Conservation (phyloP, 345 rosid genomes). For the Citrus australasica region DNA sequence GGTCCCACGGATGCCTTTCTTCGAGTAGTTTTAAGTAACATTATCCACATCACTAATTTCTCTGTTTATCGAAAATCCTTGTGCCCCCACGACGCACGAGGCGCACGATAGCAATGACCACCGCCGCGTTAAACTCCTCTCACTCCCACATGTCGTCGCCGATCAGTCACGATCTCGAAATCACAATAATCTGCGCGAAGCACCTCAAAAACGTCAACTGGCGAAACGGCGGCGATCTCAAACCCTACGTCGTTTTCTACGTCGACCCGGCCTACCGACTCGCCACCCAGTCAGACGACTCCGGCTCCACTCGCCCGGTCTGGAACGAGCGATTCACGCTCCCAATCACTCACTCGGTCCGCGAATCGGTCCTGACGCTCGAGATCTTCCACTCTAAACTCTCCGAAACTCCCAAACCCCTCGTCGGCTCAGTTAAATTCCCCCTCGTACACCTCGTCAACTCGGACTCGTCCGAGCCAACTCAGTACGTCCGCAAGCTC, state of each 20-base stretch:
- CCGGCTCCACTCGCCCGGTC: constrained; percentile 38
- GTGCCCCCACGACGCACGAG: neutral
- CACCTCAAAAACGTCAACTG: constrained; percentile 67
- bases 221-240: constrained; percentile 57
- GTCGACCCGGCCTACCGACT: constrained; percentile 40
- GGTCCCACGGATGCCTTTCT: neutral
- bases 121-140: constrained; percentile 27
- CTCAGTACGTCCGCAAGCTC: constrained; percentile 23
- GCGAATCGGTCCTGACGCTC: constrained; percentile 46
- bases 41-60: neutral
- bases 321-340: constrained; percentile 59
- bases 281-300: constrained; percentile 50
- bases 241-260: constrained; percentile 53
- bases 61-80: neutral
- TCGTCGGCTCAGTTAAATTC: constrained; percentile 56
- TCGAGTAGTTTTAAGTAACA: neutral
- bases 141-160: constrained; percentile 36
- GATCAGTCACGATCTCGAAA: constrained; percentile 32
- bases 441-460: constrained; percentile 45
- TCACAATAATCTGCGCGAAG: constrained; percentile 48
- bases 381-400: constrained; percentile 49
- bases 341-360: constrained; percentile 37
- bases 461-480: constrained; percentile 23
- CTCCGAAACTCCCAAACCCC: constrained; percentile 47
- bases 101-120: constrained; percentile 30